phyloP scores from a whole-genome alignment of 2,329 filamentous ascomycete species.

The Exophiala oligosperma region DNA sequence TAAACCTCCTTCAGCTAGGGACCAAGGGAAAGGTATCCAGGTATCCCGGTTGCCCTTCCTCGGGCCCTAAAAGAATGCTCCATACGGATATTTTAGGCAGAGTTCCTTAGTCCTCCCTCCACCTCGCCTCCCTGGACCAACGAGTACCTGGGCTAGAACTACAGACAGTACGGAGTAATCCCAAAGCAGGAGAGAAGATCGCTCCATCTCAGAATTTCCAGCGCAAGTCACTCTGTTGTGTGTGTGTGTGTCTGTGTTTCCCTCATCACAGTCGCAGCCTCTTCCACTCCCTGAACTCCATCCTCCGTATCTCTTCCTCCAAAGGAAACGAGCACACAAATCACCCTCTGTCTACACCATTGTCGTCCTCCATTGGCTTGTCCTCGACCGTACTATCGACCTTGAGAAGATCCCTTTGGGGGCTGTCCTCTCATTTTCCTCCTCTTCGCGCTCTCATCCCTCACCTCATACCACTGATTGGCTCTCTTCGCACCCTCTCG shows the following conservation, averaged over 20 bases:
- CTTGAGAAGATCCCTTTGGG: constrained; percentile 12
- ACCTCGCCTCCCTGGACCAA: no score
- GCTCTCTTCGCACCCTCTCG: constrained; percentile 20
- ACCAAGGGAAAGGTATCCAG: no score
- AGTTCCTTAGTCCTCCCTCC: no score
- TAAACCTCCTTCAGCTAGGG: no score
- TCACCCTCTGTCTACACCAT: neutral
- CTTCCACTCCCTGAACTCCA: neutral
- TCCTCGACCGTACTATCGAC: constrained; percentile 10
- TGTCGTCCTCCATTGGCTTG: constrained; percentile 9
- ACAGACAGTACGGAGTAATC: no score
- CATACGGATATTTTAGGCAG: no score
- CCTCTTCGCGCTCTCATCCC: constrained; percentile 22
- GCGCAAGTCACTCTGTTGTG: no score
- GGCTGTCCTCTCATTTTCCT: constrained; percentile 16
- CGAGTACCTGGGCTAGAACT: no score
- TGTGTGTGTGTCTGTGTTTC: neutral
- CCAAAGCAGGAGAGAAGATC: no score
- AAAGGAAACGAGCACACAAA: neutral
- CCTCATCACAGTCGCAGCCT: neutral
- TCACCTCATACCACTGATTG: constrained; percentile 21
- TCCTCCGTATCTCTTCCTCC: neutral
- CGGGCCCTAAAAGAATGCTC: no score
- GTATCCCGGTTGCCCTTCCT: no score
- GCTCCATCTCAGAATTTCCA: no score